Conservation (phyloP, 768 basidiomycete species). For the Fibroporia radiculosa region DNA sequence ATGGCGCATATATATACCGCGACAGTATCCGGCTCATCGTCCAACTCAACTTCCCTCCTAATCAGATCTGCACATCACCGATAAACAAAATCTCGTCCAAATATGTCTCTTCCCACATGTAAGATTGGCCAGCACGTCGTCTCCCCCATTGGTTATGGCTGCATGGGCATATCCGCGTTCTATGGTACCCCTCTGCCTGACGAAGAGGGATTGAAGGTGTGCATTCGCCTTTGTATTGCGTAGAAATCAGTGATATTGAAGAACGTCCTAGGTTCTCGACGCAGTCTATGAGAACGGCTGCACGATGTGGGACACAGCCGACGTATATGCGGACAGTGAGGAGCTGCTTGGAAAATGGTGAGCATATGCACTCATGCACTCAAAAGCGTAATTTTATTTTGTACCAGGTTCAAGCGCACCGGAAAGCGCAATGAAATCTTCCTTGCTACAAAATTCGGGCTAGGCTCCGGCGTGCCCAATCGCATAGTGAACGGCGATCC, state of each 20-base stretch:
- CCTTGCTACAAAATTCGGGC: conserved; percentile 54
- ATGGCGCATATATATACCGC: too few relatives aligned
- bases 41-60: too few relatives aligned
- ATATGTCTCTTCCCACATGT: conserved; percentile 24
- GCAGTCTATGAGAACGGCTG: conserved; percentile 32
- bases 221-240: too few relatives aligned
- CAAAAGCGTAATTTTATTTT: too few relatives aligned
- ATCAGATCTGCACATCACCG: too few relatives aligned
- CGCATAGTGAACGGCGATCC: conserved; percentile 28
- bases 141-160: conserved; percentile 52
- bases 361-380: too few relatives aligned
- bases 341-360: conserved; percentile 38
- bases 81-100: too few relatives aligned
- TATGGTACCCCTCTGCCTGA: conserved; percentile 43
- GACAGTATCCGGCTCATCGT: too few relatives aligned
- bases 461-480: conserved; percentile 17
- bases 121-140: conserved; percentile 39
- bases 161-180: conserved; percentile 46
- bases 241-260: too few relatives aligned
- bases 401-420: conserved; percentile 45
- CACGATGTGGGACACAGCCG: conserved; percentile 41
- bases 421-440: conserved; percentile 48
- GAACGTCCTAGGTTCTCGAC: conserved; percentile 39
- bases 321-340: conserved; percentile 35
- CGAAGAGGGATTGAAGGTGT: conserved; percentile 54